phyloP scores from a whole-genome alignment of 2,329 filamentous ascomycete species.

The Cladorrhinum sp. region DNA sequence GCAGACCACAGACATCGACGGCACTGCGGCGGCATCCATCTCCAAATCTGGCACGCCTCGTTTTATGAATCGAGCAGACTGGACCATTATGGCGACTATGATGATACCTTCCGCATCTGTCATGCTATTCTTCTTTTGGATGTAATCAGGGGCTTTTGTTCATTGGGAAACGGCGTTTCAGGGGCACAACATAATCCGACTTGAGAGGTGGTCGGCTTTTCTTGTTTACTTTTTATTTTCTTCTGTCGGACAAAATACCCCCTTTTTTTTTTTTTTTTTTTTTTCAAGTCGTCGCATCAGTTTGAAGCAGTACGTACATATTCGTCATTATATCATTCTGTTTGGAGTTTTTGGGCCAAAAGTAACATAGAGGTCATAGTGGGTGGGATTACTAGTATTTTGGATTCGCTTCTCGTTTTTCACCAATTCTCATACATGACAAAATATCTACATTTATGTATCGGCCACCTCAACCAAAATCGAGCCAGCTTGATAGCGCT shows the following conservation, averaged over 20 bases:
- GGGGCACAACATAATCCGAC: no score
- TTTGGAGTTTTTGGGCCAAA: not conserved
- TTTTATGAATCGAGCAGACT: constrained; percentile 3
- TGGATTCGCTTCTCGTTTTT: not conserved
- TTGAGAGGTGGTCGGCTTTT: no score
- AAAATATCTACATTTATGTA: not conserved
- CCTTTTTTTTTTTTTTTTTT: not conserved
- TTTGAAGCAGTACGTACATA: not conserved
- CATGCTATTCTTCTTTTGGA: not conserved
- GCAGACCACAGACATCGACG: constrained; percentile 23
- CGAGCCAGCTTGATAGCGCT: no score
- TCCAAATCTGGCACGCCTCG: not conserved
- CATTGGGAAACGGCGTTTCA: not conserved
- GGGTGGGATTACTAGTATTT: not conserved
- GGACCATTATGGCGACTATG: not conserved
- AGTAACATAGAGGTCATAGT: not conserved
- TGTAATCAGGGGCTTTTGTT: not conserved
- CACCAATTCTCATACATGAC: not conserved
- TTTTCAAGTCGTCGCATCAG: not conserved
- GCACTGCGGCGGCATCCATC: constrained; percentile 15
- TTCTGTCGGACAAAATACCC: not conserved
- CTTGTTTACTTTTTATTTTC: not conserved
- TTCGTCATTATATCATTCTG: not conserved
- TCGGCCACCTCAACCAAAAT: no score
- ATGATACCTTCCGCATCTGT: not conserved